A percentile compares a stretch with the other conserved stretches of the same genome.
These are phyloP conservation scores for Globisporangium canariense DNA, from an alignment of 352 stramenopile genomes.

Conservation along the genomic window DNA sequence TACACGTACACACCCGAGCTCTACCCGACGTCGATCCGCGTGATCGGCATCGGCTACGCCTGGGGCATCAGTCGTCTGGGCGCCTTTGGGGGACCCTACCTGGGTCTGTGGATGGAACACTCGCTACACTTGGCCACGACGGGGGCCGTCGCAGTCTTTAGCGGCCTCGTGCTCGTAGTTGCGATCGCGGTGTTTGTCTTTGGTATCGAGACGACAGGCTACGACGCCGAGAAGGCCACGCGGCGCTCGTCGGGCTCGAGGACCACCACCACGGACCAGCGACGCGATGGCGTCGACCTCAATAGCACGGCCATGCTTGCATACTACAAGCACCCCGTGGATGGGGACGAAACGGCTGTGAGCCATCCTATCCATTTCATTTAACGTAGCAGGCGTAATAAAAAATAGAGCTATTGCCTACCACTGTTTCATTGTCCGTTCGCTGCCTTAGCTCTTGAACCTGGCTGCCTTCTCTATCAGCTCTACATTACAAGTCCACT, in stretches of 20 bases:
- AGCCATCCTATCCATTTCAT: not conserved
- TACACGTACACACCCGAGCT: conserved; percentile 36
- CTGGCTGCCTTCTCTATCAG: too few species aligned
- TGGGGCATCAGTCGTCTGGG: conserved; percentile 21
- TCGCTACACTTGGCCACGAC: conserved; percentile 13
- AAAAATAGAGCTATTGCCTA: too few species aligned
- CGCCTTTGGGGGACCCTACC: conserved; percentile 24
- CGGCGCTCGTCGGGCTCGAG: not conserved
- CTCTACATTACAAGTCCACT: not conserved
- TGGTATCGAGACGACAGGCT: conserved; percentile 5
- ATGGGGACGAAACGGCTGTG: not conserved
- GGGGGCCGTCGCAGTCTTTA: not conserved
- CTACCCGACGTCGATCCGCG: conserved; percentile 36
- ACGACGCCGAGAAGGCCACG: conserved; percentile 4
- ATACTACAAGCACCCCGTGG: not conserved
- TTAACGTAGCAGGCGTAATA: not conserved
- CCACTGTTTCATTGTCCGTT: too few species aligned
- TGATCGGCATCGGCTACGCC: conserved; percentile 32
- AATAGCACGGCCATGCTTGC: not conserved
- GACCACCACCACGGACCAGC: not conserved
- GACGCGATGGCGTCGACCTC: not conserved
- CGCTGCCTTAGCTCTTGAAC: too few species aligned
- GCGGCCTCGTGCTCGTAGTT: conserved; percentile 18
- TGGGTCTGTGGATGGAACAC: conserved; percentile 26
- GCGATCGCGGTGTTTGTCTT: conserved; percentile 8